Percentiles rank a stretch among this genome's conserved stretches.
These are phyloP conservation scores for Phlebiopsis flavidoalba DNA, from an alignment of 768 basidiomycete species.

Conservation along the genomic window DNA sequence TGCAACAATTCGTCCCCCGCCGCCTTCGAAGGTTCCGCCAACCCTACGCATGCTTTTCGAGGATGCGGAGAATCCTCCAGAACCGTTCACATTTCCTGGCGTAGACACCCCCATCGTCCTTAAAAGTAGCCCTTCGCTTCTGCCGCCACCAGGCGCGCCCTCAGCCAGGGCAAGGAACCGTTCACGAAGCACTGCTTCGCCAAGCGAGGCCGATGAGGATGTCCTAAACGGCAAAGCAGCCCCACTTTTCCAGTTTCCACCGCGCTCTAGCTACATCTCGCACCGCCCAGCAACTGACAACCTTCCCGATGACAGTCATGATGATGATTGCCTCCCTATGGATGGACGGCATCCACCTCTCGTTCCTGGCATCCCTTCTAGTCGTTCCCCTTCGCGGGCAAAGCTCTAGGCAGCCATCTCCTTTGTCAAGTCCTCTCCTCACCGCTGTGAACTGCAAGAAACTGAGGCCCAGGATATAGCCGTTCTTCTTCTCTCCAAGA, in stretches of 20 bases:
- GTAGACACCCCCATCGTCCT: constrained; percentile 20
- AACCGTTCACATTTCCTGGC: constrained; percentile 38
- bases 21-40: constrained; percentile 56
- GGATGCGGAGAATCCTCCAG: constrained; percentile 35
- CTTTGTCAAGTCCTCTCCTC: neutral
- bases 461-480: neutral
- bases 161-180: constrained; percentile 27
- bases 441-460: neutral
- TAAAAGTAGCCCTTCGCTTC: constrained; percentile 15
- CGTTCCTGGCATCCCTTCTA: constrained; percentile 22
- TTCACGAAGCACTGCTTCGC: constrained; percentile 25
- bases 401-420: neutral
- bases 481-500: neutral
- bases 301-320: constrained; percentile 18
- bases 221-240: constrained; percentile 39
- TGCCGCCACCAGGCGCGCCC: constrained; percentile 30
- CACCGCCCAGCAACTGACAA: constrained; percentile 28
- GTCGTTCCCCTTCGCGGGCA: constrained; percentile 4
- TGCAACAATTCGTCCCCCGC: constrained; percentile 42
- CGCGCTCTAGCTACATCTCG: constrained; percentile 28
- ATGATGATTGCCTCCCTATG: constrained; percentile 17
- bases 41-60: constrained; percentile 81
- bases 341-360: constrained; percentile 20
- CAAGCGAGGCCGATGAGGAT: constrained; percentile 35
- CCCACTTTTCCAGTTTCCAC: constrained; percentile 52